Evolutionary conservation across 2,329 filamentous ascomycete genomes (phyloP).

Genomic region (Paecilomyces dactylethromorphus): DNA sequence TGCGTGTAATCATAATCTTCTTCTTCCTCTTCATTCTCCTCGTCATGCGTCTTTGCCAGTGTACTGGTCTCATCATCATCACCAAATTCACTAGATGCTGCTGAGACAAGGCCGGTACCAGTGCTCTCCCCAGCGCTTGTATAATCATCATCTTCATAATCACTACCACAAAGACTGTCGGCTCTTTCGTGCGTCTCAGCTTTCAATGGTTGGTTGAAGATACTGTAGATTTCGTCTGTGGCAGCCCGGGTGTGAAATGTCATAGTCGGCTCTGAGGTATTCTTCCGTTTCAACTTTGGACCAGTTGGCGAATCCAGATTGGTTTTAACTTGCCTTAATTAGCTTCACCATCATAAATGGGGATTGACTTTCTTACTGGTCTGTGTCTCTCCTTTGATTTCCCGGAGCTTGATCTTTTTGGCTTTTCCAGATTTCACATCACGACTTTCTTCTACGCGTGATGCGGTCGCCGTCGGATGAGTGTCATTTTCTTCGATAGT

Average conservation of each 20-base stretch:
- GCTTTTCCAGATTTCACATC: conserved; percentile 34
- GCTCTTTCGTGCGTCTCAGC: conserved; percentile 43
- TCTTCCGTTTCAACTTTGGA: conserved; percentile 77
- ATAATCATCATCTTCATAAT: conserved; percentile 66
- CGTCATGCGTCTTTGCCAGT: conserved; percentile 34
- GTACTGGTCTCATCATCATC: conserved; percentile 51
- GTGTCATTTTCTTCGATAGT: conserved; percentile 16
- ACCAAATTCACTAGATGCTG: conserved; percentile 57
- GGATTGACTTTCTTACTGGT: conserved; percentile 59
- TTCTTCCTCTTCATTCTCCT: conserved; percentile 28
- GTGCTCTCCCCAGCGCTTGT: conserved; percentile 83
- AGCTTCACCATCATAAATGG: conserved; percentile 20
- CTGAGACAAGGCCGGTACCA: conserved; percentile 64
- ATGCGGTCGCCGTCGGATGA: conserved; percentile 8
- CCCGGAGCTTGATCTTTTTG: conserved; percentile 73
- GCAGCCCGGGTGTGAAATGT: conserved; percentile 92
- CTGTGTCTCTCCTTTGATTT: conserved; percentile 80
- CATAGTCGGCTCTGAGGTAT: conserved; percentile 83
- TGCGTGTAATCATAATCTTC: conserved; percentile 27
- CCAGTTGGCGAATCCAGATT: conserved; percentile 85
- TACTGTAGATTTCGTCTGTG: conserved; percentile 94
- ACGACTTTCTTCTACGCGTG: conserved; percentile 14
- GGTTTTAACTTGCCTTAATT: conserved; percentile 63
- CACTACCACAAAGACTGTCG: conserved; percentile 60
- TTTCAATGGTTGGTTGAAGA: conserved; percentile 82